Evolutionary conservation across 768 basidiomycete species (phyloP), one percentile per base, ranked within the genome.

Genomic region (Suillus weaverae): DNA sequence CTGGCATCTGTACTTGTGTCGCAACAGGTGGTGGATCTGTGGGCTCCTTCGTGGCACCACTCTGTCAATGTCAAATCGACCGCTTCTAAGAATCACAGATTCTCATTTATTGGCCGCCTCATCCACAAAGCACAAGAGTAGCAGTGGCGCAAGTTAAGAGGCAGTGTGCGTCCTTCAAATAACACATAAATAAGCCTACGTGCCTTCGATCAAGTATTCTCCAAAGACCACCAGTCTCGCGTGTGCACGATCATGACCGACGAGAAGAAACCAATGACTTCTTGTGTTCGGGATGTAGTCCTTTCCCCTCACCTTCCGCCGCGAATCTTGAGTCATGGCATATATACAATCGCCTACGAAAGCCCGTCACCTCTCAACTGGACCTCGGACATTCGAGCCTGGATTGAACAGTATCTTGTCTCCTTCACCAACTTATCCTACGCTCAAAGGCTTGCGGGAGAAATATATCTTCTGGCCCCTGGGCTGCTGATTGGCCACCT

Each of bases 291-390:
- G 13, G 44, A 44, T 1, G 35, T 46, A 1, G 26, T 4, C 33
- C 62, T 50, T 30, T 30, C 44, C 48, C n/a, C 57, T 8, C 14
- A n/a, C 41, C 32, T 26, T 30, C 54, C 66, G n/a, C 22, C 5
- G 5, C 26, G 41, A 54, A 65, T 18, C 43, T 62, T 75, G 5
- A 65, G 46, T 20, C 55, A 64, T 30, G 72, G 74, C 36, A 66
- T 74, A 18, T 73, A 72, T 50, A 66, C 69, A 53, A 13, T 74
- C 38, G 60, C 60, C 2, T 74, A 72, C 36, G 72, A 74, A 66
- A 67, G 68, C 8, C 0, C 53, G n/a, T 8, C 39, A 2, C 36
- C 60, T 13, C 41, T 46, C 36, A 51, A 62, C 3, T 48, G 35
- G 26, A 43, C 18, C 39, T 59, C 36, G 18, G 30, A 61, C 26